A percentile compares a stretch with the other conserved stretches of the same genome.
phyloP scores from a whole-genome alignment of 164 flowering plant genomes.

The Dillenia suffruticosa region DNA sequence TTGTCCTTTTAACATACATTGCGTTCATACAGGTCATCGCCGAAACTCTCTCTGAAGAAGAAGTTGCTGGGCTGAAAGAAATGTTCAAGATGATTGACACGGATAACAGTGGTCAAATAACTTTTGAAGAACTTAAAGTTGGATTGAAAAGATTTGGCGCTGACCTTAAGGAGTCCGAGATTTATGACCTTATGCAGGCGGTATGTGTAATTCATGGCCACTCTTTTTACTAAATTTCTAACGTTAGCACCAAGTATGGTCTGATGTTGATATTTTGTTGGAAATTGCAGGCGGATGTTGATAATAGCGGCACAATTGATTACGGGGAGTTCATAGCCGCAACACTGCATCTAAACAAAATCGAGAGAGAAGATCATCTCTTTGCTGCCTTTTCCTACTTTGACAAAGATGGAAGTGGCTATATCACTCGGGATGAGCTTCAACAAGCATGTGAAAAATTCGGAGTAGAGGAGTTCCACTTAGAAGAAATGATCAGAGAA shows the following conservation, averaged over 20 bases:
- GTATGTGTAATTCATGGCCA: slow-evolving; percentile 38
- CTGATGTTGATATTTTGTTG: slow-evolving; percentile 1
- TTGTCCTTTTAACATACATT: neutral
- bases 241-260: neutral
- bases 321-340: slow-evolving; percentile 83
- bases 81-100: slow-evolving; percentile 90
- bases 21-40: slow-evolving; percentile 62
- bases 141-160: slow-evolving; percentile 80
- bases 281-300: slow-evolving; percentile 65
- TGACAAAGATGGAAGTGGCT: slow-evolving; percentile 87
- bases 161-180: slow-evolving; percentile 74
- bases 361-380: slow-evolving; percentile 62
- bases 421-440: slow-evolving; percentile 73
- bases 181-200: slow-evolving; percentile 71
- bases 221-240: neutral
- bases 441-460: slow-evolving; percentile 74
- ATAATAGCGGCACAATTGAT: slow-evolving; percentile 74
- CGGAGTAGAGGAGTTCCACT: slow-evolving; percentile 44
- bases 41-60: slow-evolving; percentile 77
- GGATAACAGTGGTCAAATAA: slow-evolving; percentile 85
- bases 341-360: slow-evolving; percentile 60
- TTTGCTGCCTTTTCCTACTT: slow-evolving; percentile 73
- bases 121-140: slow-evolving; percentile 78
- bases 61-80: slow-evolving; percentile 85
- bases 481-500: slow-evolving; percentile 72